Base-by-base conservation (phyloP, 108 stramenopile genomes). In the Cyclotella choctawhatcheeana region DNA sequence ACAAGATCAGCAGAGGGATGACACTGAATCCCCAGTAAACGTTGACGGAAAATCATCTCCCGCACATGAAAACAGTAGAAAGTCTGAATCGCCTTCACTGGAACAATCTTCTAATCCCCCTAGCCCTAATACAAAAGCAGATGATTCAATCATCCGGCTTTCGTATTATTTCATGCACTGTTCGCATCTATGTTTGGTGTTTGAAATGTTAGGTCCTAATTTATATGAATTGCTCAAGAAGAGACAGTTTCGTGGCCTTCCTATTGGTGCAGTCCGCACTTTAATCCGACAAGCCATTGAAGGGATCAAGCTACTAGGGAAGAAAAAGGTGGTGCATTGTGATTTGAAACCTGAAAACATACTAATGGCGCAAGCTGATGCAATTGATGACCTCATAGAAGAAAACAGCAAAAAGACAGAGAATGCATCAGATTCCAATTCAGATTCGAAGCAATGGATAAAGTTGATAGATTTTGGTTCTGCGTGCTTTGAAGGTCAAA, bases 291-390 rank as follows among this genome's bases (percentile, higher is more conserved):
- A 99, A 84, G 93, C 98, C 40, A 86, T 98, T 59, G 88, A 88
- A 69, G 95, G 95, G 2, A 85, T 99, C 31, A 68, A 81, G 17
- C 98, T 96, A 76, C 83, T 99, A 22, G 85, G 96, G 5, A 83
- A 89, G 16, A 84, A 86, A 7, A 91, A 98, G 40, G 80, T 98
- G 25, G 94, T 99, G 40, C 99, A 99, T 81, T 98, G 99, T 66
- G 99, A 99, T 84, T 85, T 99, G 56, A 99, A 99, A 76, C 99
- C 99, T 6, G 99, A 99, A 77, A 99, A 99, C 82, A 98, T 99
- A 71, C 79, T 99, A 37, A 68, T 99, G 40, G 83, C 8, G 8
- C 37, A 6, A 8, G 37, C 37, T 40, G 37, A 40, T 8, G 37
- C 37, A 40, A 8, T 40, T 40, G 12, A 8, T 40, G 12, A 40